These are phyloP conservation scores for Dendrostoma leiphaemia DNA, from an alignment of 2,329 filamentous ascomycete genomes.

Conservation along the genomic window DNA sequence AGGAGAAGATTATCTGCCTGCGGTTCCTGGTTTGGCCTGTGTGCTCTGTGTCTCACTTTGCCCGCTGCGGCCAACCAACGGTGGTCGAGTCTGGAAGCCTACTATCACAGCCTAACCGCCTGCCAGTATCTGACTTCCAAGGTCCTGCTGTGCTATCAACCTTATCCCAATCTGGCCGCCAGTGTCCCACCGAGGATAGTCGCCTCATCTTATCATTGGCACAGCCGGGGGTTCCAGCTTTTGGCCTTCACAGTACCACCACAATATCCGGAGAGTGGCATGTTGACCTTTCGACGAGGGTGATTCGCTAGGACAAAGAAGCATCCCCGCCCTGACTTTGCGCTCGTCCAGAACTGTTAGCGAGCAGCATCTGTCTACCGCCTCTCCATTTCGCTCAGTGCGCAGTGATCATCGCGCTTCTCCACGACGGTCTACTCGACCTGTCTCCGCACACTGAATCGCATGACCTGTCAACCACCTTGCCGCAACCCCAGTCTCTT, in stretches of 20 bases:
- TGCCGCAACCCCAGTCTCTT: conserved; percentile 3
- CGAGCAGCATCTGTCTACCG: conserved; percentile 1
- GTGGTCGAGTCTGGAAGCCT: not conserved
- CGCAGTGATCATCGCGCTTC: not conserved
- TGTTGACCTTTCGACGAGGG: not conserved
- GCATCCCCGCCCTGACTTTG: conserved; percentile 3
- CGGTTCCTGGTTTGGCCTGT: not conserved
- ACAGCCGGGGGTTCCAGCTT: not conserved
- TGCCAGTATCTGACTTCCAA: not conserved
- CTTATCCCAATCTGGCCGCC: not conserved
- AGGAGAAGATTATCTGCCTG: not conserved
- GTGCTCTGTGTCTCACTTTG: conserved; percentile 6
- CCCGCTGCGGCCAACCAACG: conserved; percentile 3
- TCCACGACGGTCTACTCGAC: conserved; percentile 1
- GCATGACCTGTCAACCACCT: conserved; percentile 10
- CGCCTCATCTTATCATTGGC: conserved; percentile 5
- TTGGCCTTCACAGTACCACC: conserved; percentile 1
- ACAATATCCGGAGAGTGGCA: not conserved
- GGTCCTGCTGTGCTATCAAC: not conserved
- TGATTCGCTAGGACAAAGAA: conserved; percentile 6
- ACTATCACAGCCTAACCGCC: not conserved
- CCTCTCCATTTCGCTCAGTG: conserved; percentile 2
- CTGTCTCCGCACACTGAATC: not conserved
- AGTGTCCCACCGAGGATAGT: conserved; percentile 7
- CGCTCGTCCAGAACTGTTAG: not conserved